A percentile compares a stretch with the other conserved stretches of the same genome.
Conservation (phyloP, 176 grass and related monocot species). For the barley (Hordeum vulgare) region DNA sequence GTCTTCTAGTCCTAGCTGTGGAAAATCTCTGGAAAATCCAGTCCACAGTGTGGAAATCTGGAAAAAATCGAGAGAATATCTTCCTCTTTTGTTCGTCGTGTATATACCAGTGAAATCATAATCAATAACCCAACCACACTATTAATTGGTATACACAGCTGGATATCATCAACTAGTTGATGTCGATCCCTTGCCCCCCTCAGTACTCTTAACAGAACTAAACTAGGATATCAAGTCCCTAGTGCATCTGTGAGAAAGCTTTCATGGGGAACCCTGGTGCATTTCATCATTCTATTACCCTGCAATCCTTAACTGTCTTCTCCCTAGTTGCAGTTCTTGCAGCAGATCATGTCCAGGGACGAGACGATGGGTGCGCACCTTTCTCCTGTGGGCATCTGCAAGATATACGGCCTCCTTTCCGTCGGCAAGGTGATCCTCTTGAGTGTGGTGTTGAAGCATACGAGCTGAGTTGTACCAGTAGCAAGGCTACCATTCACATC, state of each 20-base stretch:
- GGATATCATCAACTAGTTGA: background rate
- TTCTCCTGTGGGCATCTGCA: too few species aligned
- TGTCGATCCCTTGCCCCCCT: background rate
- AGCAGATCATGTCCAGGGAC: too few species aligned
- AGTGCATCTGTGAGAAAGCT: background rate
- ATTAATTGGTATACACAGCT: background rate
- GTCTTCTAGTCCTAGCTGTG: too few species aligned
- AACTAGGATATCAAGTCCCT: background rate
- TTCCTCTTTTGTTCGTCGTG: background rate
- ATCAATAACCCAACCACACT: background rate
- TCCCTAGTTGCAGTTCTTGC: background rate
- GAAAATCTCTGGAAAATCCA: too few species aligned
- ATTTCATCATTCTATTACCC: background rate
- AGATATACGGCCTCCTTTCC: background rate
- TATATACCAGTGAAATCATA: background rate
- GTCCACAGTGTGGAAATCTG: too few species aligned
- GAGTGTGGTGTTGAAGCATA: background rate
- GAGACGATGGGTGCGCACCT: too few species aligned
- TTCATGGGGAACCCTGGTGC: background rate
- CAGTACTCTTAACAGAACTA: background rate
- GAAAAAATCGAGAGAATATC: too few species aligned
- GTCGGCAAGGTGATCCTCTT: background rate
- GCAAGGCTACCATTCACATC: background rate
- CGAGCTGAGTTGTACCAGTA: background rate
- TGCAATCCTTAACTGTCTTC: background rate